Conservation (phyloP, 83 land plant species). For the Isoetes engelmannii region DNA sequence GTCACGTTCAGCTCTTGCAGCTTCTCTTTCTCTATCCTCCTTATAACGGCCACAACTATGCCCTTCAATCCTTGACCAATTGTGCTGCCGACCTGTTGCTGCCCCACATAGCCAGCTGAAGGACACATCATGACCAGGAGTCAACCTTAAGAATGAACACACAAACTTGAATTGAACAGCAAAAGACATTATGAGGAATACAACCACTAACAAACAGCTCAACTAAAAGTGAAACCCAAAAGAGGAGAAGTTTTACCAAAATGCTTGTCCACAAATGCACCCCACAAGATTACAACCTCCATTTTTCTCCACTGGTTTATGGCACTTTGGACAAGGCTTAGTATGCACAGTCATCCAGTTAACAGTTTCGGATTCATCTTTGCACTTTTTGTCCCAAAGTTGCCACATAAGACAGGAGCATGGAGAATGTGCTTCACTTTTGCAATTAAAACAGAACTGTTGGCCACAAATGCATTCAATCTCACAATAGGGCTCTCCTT, state of each 20-base stretch:
- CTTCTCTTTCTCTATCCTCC: constrained; percentile 57
- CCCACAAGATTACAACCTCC: constrained; percentile 89
- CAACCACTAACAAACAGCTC: background rate
- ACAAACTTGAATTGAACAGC: background rate
- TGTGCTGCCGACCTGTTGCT: constrained; percentile 79
- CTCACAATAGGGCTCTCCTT: constrained; percentile 73
- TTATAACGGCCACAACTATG: constrained; percentile 91
- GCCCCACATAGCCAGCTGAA: constrained; percentile 91
- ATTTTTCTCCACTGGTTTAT: constrained; percentile 91
- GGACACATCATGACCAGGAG: background rate
- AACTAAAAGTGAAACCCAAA: background rate
- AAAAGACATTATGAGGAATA: background rate
- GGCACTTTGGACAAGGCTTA: constrained; percentile 93
- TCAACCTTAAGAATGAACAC: background rate
- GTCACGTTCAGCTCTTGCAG: constrained; percentile 67
- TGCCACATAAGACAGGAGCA: constrained; percentile 97
- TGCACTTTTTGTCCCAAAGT: constrained; percentile 82
- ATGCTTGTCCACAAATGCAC: constrained; percentile 83
- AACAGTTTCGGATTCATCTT: constrained; percentile 86
- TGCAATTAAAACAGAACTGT: constrained; percentile 89
- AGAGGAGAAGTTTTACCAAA: constrained; percentile 48
- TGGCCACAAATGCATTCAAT: constrained; percentile 81
- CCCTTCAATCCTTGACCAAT: constrained; percentile 57
- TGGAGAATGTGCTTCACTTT: constrained; percentile 82
- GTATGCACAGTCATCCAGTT: constrained; percentile 90